phyloP scores from a whole-genome alignment of 441 rosid genomes.

The Erodium texanum region DNA sequence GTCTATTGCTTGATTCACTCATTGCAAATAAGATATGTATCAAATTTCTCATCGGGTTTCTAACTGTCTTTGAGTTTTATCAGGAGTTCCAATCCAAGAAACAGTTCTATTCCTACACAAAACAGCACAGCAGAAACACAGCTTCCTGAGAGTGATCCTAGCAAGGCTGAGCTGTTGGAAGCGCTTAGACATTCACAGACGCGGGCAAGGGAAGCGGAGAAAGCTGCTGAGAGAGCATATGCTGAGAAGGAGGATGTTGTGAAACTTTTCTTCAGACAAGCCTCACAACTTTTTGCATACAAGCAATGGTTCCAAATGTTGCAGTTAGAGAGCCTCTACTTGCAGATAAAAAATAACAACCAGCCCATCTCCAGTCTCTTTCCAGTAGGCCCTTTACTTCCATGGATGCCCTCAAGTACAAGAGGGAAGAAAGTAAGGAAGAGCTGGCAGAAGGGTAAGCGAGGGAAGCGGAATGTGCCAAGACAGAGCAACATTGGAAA shows the following conservation, averaged over 20 bases:
- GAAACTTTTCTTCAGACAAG: constrained; percentile 79
- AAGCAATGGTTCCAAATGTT: constrained; percentile 83
- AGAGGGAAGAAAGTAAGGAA: constrained; percentile 33
- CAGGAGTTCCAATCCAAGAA: constrained; percentile 23
- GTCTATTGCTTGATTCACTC: constrained; percentile 1
- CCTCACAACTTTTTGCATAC: constrained; percentile 84
- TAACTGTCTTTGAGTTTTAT: not conserved
- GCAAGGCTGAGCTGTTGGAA: constrained; percentile 73
- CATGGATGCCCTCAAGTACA: constrained; percentile 30
- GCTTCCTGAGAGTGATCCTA: constrained; percentile 38
- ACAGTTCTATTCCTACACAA: constrained; percentile 27
- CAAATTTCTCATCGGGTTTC: not conserved
- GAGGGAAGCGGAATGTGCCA: constrained; percentile 29
- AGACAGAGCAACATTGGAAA: constrained; percentile 26
- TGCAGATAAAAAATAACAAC: constrained; percentile 48
- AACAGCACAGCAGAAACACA: constrained; percentile 27
- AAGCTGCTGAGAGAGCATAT: constrained; percentile 62
- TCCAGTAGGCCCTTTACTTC: constrained; percentile 40
- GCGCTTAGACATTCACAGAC: constrained; percentile 93
- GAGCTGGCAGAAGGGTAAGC: constrained; percentile 34
- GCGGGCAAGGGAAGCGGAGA: constrained; percentile 95
- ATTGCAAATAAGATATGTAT: too few species aligned
- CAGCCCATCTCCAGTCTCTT: constrained; percentile 38
- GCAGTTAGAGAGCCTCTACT: constrained; percentile 65
- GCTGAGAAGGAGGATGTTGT: constrained; percentile 78